Conservation (phyloP, 441 rosid species). For the Eutrema salsugineum region DNA sequence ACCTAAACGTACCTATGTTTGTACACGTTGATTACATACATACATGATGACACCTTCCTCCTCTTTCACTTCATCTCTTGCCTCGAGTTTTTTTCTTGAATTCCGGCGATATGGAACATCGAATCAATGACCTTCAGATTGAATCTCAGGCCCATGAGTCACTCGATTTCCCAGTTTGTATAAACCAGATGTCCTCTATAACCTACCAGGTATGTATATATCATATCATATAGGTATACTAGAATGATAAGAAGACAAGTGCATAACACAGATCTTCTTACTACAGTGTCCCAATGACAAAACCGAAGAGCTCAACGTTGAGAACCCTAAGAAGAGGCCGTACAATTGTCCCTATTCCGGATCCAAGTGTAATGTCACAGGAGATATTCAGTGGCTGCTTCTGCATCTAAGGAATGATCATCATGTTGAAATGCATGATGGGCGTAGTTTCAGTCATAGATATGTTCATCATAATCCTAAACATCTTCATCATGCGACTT, state of each 20-base stretch:
- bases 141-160: constrained; percentile 29
- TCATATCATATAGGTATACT: not conserved
- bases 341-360: constrained; percentile 88
- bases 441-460: constrained; percentile 84
- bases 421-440: constrained; percentile 87
- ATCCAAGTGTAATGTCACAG: constrained; percentile 66
- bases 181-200: constrained; percentile 38
- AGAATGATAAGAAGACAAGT: not conserved
- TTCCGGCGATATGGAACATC: constrained; percentile 10
- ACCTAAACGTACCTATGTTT: not conserved
- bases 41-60: not conserved
- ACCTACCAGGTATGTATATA: constrained; percentile 38
- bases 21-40: not conserved
- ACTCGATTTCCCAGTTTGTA: constrained; percentile 37
- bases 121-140: constrained; percentile 10
- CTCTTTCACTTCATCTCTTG: constrained; percentile 12
- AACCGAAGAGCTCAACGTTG: constrained; percentile 37
- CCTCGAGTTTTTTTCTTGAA: not conserved
- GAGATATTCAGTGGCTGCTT: constrained; percentile 76
- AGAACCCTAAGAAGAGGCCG: constrained; percentile 58
- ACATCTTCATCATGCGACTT: constrained; percentile 88
- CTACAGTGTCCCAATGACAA: constrained; percentile 53
- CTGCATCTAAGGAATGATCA: constrained; percentile 87
- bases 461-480: constrained; percentile 93
- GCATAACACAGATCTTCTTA: not conserved